Percentiles rank a stretch among this genome's conserved stretches.
Conservation (phyloP, 371 early-diverging fungal species). For the Blakeslea trispora region DNA sequence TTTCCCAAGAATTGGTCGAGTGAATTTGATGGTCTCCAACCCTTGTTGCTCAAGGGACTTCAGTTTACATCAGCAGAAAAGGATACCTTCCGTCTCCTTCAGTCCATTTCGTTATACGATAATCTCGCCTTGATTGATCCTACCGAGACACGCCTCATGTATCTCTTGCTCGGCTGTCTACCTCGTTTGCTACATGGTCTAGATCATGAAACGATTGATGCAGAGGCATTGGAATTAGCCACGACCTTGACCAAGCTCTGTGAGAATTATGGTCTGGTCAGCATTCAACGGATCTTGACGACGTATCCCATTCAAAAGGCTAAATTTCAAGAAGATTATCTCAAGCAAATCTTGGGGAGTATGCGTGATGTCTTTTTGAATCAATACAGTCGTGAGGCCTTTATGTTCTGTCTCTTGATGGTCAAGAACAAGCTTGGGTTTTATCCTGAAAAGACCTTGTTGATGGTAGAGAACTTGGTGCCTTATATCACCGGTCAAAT, state of each 20-base stretch:
- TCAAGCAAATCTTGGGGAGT: constrained; percentile 63
- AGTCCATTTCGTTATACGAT: constrained; percentile 51
- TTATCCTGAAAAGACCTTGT: constrained; percentile 68
- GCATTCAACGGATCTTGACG: constrained; percentile 56
- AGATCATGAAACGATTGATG: constrained; percentile 32
- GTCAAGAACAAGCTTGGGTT: constrained; percentile 63
- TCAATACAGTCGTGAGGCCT: constrained; percentile 58
- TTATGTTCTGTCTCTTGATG: constrained; percentile 65
- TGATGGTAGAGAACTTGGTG: constrained; percentile 64
- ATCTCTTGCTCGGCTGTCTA: constrained; percentile 66
- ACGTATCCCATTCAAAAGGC: constrained; percentile 70
- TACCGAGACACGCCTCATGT: constrained; percentile 61
- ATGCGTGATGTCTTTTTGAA: constrained; percentile 70
- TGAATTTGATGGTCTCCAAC: constrained; percentile 76
- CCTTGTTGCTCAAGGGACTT: constrained; percentile 75
- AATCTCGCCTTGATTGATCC: constrained; percentile 71
- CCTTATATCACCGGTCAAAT: constrained; percentile 52
- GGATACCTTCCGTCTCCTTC: constrained; percentile 37
- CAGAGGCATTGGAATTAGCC: constrained; percentile 41
- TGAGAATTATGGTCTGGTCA: constrained; percentile 50
- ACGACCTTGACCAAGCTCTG: constrained; percentile 53
- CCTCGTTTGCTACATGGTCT: constrained; percentile 70
- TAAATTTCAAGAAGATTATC: constrained; percentile 72
- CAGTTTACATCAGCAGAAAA: constrained; percentile 65
- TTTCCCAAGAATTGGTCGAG: constrained; percentile 80